These are phyloP conservation scores for Pyronema domesticum DNA, from an alignment of 495 filamentous ascomycete genomes.

Conservation along the genomic window DNA sequence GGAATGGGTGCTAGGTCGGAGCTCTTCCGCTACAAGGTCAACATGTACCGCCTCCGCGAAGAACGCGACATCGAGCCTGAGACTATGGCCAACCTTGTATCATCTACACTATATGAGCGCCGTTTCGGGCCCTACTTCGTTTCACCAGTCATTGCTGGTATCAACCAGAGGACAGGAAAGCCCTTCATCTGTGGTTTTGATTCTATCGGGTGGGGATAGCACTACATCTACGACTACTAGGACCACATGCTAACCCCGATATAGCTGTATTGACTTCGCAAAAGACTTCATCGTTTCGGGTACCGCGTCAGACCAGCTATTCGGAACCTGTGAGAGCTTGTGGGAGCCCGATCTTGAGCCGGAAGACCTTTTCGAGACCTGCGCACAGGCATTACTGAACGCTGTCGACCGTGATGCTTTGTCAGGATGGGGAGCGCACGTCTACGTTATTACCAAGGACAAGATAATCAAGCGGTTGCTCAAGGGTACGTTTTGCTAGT, in stretches of 20 bases:
- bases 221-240: not conserved
- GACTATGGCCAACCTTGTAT: constrained; percentile 92
- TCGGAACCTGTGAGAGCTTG: constrained; percentile 93
- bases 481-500: constrained; percentile 43
- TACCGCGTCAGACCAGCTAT: constrained; percentile 89
- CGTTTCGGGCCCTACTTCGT: constrained; percentile 95
- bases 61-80: constrained; percentile 85
- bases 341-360: constrained; percentile 91
- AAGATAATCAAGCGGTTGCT: constrained; percentile 96
- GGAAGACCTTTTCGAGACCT: constrained; percentile 94
- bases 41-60: constrained; percentile 98
- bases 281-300: constrained; percentile 98
- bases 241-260: constrained; percentile 1
- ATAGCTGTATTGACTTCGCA: constrained; percentile 80
- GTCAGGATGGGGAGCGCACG: constrained; percentile 89
- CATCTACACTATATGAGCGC: constrained; percentile 72
- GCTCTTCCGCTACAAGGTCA: constrained; percentile 97
- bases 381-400: constrained; percentile 90
- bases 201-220: constrained; percentile 50
- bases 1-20: constrained; percentile 33
- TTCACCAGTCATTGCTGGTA: constrained; percentile 78
- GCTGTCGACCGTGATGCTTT: constrained; percentile 91
- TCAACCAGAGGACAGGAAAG: constrained; percentile 77
- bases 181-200: constrained; percentile 99
- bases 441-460: constrained; percentile 98